Evolutionary conservation across 306 rosid species (phyloP), one percentile per base, ranked within the genome.

Genomic region (Canavalia gladiata): DNA sequence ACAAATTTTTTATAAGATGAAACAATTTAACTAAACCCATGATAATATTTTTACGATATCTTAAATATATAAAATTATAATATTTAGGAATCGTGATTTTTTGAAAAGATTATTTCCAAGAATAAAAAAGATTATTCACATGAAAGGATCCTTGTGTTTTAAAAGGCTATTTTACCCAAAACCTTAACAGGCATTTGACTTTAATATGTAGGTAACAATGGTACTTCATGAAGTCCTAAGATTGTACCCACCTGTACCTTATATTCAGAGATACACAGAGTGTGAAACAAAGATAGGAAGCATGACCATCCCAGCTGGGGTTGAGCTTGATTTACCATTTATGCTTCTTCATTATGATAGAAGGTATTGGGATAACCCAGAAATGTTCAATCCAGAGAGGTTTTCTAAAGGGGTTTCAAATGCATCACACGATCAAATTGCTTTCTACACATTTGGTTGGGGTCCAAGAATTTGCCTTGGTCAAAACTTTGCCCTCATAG

Each of bases 381-480:
- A 55, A 12, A 83, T 77, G 49, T 89, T 89, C 80, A 84, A 87
- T 33, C 89, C 92, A 9, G 79, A 76, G 60, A 87, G 90, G 49
- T 89, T 89, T 43, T 31, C 80, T 1, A 78, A 85, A 10, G 89
- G 90, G 30, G 84, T 83, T 65, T 66, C 77, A 1, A 84, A 82
- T 68, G 84, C 90, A 43, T 69, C 85, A 3, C 79, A 59, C 51
- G 83, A 81, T 59, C 81, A 78, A 64, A 31, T 74, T 31, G 87
- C 85, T 4, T 87, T 83, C 82, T 83, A 34, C 62, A 85, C 92
- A 0, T 89, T 89, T 84, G 83, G 90, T 8, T 83, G 89, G 89
- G 89, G 90, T 8, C 88, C 89, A 2, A 81, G 87, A 71, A 83
- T 82, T 9, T 87, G 92, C 56, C 52, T 84, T 2, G 92, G 90